A percentile compares a stretch with the other conserved stretches of the same genome.
These are phyloP conservation scores for Venturia asperata DNA, from an alignment of 2,329 filamentous ascomycete species.

Conservation along the genomic window DNA sequence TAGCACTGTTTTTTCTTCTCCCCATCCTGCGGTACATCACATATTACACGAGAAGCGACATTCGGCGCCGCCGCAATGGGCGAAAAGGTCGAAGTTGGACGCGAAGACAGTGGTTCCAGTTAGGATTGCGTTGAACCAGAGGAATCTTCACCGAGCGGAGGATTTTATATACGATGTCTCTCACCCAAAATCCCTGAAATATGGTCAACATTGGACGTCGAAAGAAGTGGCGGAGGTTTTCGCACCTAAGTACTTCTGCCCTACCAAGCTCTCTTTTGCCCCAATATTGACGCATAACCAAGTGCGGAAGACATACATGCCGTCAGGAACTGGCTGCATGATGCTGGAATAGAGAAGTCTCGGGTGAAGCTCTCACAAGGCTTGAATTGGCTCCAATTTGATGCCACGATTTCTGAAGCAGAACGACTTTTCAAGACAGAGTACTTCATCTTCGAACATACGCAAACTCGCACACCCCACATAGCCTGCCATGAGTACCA, in stretches of 20 bases:
- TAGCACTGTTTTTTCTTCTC: neutral
- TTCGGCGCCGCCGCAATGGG: conserved; percentile 23
- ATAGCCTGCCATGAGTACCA: conserved; percentile 38
- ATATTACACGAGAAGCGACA: conserved; percentile 29
- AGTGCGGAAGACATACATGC: conserved; percentile 23
- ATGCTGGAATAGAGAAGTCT: conserved; percentile 23
- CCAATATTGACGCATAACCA: conserved; percentile 3
- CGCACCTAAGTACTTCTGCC: conserved; percentile 22
- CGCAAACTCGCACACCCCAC: conserved; percentile 28
- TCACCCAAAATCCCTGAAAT: conserved; percentile 26
- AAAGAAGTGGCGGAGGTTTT: conserved; percentile 27
- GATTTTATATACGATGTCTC: conserved; percentile 26
- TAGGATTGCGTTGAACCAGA: conserved; percentile 26
- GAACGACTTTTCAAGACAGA: conserved; percentile 35
- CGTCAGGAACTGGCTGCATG: conserved; percentile 26
- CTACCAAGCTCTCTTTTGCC: neutral
- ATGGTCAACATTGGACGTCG: conserved; percentile 28
- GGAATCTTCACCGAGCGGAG: conserved; percentile 24
- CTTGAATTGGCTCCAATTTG: conserved; percentile 35
- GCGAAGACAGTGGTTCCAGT: conserved; percentile 24
- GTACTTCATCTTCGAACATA: conserved; percentile 35
- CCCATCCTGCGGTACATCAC: conserved; percentile 20
- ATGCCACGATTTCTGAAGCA: conserved; percentile 32
- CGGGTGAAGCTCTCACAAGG: conserved; percentile 17
- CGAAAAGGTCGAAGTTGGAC: conserved; percentile 23